phyloP scores from a whole-genome alignment of 2,329 filamentous ascomycete species.

The Ceratocystis cubensis region DNA sequence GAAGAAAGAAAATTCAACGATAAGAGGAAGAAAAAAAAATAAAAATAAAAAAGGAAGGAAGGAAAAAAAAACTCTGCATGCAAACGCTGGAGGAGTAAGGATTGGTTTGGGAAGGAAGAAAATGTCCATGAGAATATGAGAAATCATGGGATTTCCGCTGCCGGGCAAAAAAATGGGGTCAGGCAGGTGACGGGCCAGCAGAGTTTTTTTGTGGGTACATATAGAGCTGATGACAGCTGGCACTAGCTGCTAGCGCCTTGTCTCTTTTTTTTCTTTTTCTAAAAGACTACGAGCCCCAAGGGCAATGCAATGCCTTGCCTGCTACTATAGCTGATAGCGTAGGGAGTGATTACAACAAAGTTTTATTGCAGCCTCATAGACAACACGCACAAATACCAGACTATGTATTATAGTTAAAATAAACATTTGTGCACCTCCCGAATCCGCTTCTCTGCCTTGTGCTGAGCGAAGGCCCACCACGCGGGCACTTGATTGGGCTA shows the following conservation, averaged over 20 bases:
- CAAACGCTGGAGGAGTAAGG: too few species aligned
- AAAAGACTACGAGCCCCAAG: too few species aligned
- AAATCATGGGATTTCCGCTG: slow-evolving; percentile 3
- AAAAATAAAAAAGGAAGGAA: background rate
- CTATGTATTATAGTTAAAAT: too few species aligned
- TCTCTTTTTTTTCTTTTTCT: background rate
- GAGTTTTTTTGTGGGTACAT: background rate
- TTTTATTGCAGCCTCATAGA: too few species aligned
- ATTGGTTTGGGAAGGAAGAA: background rate
- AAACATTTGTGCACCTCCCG: too few species aligned
- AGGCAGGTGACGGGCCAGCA: background rate
- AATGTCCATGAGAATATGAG: background rate
- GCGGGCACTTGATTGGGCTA: background rate
- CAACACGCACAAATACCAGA: too few species aligned
- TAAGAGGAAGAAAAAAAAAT: background rate
- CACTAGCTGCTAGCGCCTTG: background rate
- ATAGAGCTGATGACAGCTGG: background rate
- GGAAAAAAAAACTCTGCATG: slow-evolving; percentile 8
- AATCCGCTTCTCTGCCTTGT: too few species aligned
- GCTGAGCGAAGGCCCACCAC: too few species aligned
- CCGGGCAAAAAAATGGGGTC: background rate
- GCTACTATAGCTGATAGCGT: too few species aligned
- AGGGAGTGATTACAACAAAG: too few species aligned
- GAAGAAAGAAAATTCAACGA: background rate
- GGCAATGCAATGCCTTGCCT: too few species aligned